Evolutionary conservation across 208 protist genomes (phyloP).

Genomic region (Crithidia thermophila): DNA sequence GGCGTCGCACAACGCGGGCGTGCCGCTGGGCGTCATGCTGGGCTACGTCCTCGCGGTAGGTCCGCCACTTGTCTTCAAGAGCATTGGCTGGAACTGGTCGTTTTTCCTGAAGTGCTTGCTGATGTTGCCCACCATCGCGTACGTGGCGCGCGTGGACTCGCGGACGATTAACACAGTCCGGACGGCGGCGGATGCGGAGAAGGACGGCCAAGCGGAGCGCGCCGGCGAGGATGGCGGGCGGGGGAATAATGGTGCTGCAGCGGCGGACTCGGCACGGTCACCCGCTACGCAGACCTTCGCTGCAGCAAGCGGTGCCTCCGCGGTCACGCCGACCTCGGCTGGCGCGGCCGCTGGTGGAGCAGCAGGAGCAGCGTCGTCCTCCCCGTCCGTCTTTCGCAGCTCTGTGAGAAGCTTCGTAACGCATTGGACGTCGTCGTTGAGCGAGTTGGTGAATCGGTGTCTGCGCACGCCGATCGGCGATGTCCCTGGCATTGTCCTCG

Average conservation of each 20-base stretch:
- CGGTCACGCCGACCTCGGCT: too few species aligned
- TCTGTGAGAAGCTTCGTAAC: too few species aligned
- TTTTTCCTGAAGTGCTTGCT: slow-evolving; percentile 85
- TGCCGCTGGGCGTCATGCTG: slow-evolving; percentile 91
- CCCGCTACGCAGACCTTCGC: too few species aligned
- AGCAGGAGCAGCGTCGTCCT: too few species aligned
- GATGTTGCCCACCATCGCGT: slow-evolving; percentile 71
- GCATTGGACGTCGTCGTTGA: neutral
- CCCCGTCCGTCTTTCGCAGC: neutral
- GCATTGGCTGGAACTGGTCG: slow-evolving; percentile 77
- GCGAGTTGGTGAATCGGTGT: neutral
- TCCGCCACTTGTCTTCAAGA: slow-evolving; percentile 49
- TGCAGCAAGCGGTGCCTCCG: too few species aligned
- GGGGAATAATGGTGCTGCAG: too few species aligned
- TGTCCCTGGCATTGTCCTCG: neutral
- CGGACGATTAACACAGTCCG: slow-evolving; percentile 58
- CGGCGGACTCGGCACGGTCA: too few species aligned
- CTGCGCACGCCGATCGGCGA: neutral
- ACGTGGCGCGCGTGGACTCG: slow-evolving; percentile 52
- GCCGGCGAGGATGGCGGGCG: neutral
- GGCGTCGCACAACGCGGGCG: slow-evolving; percentile 90
- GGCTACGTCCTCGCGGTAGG: slow-evolving; percentile 80
- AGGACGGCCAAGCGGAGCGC: neutral
- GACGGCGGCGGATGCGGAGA: slow-evolving; percentile 1
- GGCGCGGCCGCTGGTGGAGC: neutral